These are phyloP conservation scores for Ustanciosporium gigantosporum DNA, from an alignment of 1,284 basidiomycete species.

Conservation along the genomic window DNA sequence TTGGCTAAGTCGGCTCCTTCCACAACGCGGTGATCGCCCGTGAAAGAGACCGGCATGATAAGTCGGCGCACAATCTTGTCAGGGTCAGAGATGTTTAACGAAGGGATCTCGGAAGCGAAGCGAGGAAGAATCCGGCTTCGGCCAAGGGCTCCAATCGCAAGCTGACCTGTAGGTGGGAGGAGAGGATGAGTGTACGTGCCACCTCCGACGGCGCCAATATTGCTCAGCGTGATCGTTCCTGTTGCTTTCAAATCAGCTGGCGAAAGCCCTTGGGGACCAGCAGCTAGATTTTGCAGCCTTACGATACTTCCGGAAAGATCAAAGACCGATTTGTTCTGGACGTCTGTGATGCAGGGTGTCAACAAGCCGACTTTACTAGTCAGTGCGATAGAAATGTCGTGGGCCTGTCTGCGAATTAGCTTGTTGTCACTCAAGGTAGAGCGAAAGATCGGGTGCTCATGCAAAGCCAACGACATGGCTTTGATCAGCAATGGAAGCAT, in stretches of 20 bases:
- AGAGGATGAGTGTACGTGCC: constrained; percentile 63
- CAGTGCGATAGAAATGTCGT: constrained; percentile 68
- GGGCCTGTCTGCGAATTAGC: constrained; percentile 23
- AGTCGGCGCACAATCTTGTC: constrained; percentile 30
- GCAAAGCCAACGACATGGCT: constrained; percentile 76
- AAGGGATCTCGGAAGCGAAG: constrained; percentile 37
- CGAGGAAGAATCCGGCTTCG: constrained; percentile 36
- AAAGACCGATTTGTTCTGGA: constrained; percentile 70
- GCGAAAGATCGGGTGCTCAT: constrained; percentile 79
- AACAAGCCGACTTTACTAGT: constrained; percentile 80
- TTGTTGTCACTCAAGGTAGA: constrained; percentile 23
- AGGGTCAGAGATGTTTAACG: constrained; percentile 8
- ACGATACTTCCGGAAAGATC: constrained; percentile 63
- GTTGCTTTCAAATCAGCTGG: constrained; percentile 16
- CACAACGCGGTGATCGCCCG: constrained; percentile 83
- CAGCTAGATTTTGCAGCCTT: constrained; percentile 28
- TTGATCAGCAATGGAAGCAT: constrained; percentile 86
- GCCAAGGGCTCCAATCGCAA: constrained; percentile 88
- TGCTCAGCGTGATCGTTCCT: constrained; percentile 81
- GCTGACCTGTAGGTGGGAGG: constrained; percentile 81
- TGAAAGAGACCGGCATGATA: constrained; percentile 49
- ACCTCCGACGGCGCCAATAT: constrained; percentile 62
- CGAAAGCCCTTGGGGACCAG: constrained; percentile 10
- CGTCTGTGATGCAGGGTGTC: constrained; percentile 76
- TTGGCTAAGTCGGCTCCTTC: constrained; percentile 90